Conservation (phyloP, 2,329 filamentous ascomycete species). For the Penicillium sp. region DNA sequence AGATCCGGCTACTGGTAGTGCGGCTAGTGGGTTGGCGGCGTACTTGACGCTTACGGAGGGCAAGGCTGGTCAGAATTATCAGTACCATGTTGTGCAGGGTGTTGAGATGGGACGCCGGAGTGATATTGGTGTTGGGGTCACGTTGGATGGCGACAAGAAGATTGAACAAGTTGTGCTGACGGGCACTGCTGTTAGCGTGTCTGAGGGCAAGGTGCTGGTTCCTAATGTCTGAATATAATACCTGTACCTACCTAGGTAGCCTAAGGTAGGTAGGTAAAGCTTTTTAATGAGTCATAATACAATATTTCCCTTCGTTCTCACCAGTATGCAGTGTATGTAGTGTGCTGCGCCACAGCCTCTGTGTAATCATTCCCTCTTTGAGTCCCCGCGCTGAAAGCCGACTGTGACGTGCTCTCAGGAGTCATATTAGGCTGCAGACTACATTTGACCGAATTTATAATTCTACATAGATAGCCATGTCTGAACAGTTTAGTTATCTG, state of each 20-base stretch:
- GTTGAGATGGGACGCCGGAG: conserved; percentile 63
- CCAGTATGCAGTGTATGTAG: neutral
- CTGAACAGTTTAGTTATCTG: neutral
- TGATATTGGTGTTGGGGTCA: conserved; percentile 38
- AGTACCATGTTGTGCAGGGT: conserved; percentile 61
- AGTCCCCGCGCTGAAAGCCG: neutral
- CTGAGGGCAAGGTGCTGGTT: conserved; percentile 33
- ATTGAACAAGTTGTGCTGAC: conserved; percentile 37
- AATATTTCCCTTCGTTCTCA: neutral
- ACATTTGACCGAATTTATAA: neutral
- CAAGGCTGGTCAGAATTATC: conserved; percentile 26
- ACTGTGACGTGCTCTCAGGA: neutral
- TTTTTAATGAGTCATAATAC: neutral
- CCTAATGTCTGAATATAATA: conserved; percentile 17
- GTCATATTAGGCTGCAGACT: neutral
- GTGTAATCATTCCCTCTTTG: neutral
- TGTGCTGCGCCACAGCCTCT: neutral
- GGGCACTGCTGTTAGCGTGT: conserved; percentile 37
- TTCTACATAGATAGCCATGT: neutral
- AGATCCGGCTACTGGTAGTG: conserved; percentile 52
- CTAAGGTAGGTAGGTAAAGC: neutral
- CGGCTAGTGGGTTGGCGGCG: conserved; percentile 56
- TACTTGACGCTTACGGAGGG: conserved; percentile 53
- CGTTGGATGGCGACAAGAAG: conserved; percentile 19
- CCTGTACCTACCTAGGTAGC: no score